A percentile compares a stretch with the other conserved stretches of the same genome.
Conservation (phyloP, 2,329 filamentous ascomycete genomes). For the Trichoderma sp. region DNA sequence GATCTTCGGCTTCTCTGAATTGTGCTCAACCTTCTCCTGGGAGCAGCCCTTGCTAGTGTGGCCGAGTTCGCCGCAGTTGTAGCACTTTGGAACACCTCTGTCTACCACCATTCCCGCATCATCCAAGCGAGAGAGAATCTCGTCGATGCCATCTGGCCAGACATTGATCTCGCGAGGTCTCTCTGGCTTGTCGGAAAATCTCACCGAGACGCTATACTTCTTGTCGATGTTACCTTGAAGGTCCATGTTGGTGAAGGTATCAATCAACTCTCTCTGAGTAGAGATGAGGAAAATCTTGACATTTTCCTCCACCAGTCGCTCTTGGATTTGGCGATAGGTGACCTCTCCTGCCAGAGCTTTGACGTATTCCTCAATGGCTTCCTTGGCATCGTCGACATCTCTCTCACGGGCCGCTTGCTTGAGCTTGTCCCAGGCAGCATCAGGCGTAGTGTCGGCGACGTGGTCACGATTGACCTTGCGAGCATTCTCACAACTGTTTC, state of each 20-base stretch:
- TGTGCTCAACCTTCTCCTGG: slow-evolving; percentile 54
- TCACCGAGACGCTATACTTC: slow-evolving; percentile 64
- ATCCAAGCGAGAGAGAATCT: slow-evolving; percentile 64
- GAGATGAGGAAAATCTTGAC: slow-evolving; percentile 64
- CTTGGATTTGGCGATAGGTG: slow-evolving; percentile 63
- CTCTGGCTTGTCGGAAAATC: slow-evolving; percentile 58
- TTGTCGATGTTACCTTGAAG: slow-evolving; percentile 67
- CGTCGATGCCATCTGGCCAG: slow-evolving; percentile 60
- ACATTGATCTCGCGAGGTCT: slow-evolving; percentile 59
- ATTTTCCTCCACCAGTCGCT: slow-evolving; percentile 54
- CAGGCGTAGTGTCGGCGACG: slow-evolving; percentile 50
- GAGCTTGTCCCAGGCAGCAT: slow-evolving; percentile 61
- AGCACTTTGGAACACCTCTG: slow-evolving; percentile 60
- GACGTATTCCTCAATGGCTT: slow-evolving; percentile 59
- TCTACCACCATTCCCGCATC: slow-evolving; percentile 67
- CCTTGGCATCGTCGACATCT: slow-evolving; percentile 65
- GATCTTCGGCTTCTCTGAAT: slow-evolving; percentile 46
- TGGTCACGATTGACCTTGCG: slow-evolving; percentile 58
- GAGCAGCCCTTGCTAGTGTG: slow-evolving; percentile 63
- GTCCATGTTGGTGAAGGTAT: slow-evolving; percentile 69
- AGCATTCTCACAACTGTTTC: slow-evolving; percentile 58
- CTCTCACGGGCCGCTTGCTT: slow-evolving; percentile 51
- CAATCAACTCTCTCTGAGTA: slow-evolving; percentile 56
- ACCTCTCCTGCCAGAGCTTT: slow-evolving; percentile 57
- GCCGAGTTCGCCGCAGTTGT: slow-evolving; percentile 65